A percentile compares a stretch with the other conserved stretches of the same genome.
These are phyloP conservation scores for Xylaria sp. DNA, from an alignment of 2,329 filamentous ascomycete genomes.

Conservation along the genomic window DNA sequence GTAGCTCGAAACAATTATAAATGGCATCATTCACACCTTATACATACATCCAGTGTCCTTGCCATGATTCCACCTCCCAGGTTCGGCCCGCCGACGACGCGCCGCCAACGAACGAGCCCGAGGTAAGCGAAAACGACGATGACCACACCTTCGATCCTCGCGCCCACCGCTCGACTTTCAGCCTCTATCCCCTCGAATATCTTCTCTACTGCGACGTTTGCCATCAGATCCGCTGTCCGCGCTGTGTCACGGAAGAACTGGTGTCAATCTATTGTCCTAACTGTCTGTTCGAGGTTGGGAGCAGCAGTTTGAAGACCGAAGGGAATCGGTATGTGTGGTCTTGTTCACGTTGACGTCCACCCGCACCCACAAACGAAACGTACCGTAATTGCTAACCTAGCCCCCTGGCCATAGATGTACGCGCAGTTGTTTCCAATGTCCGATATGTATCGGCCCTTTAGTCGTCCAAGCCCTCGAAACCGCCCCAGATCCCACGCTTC, in stretches of 20 bases:
- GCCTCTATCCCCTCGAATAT: conserved; percentile 91
- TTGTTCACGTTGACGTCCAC: neutral
- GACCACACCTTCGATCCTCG: conserved; percentile 81
- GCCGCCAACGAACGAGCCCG: conserved; percentile 39
- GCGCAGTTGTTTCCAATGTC: conserved; percentile 95
- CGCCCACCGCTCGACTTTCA: conserved; percentile 86
- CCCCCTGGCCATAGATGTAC: conserved; percentile 72
- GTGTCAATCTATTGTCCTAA: conserved; percentile 95
- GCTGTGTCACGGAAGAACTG: conserved; percentile 93
- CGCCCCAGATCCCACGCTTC: conserved; percentile 58
- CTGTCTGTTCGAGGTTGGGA: conserved; percentile 95
- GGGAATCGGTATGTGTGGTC: conserved; percentile 78
- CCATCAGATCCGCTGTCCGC: conserved; percentile 91
- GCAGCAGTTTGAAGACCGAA: conserved; percentile 90
- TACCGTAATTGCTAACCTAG: conserved; percentile 17
- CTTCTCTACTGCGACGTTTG: conserved; percentile 98
- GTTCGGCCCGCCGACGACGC: conserved; percentile 49
- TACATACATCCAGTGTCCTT: conserved; percentile 75
- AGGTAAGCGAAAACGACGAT: conserved; percentile 64
- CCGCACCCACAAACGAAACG: neutral
- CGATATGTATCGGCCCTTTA: conserved; percentile 84
- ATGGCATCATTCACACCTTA: conserved; percentile 64
- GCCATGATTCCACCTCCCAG: conserved; percentile 50
- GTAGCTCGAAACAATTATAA: conserved; percentile 36
- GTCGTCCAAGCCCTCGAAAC: conserved; percentile 77